These are phyloP conservation scores for Amanita pallidorosea DNA, from an alignment of 768 basidiomycete species.

Conservation along the genomic window DNA sequence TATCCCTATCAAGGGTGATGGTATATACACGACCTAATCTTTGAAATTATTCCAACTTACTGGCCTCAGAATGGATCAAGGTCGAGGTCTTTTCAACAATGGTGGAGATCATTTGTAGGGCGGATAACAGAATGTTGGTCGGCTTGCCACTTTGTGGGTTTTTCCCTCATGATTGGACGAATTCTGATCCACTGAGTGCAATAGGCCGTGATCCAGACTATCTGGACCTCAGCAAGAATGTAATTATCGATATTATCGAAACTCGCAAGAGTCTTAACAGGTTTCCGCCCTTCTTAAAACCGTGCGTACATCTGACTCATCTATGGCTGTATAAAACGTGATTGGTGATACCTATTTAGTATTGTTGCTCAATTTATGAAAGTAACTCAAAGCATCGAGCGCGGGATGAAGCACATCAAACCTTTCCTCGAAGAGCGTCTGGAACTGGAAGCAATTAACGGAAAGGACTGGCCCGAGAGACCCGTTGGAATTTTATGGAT, in stretches of 20 bases:
- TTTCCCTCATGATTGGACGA: no score
- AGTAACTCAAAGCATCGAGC: slow-evolving; percentile 3
- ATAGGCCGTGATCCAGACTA: slow-evolving; percentile 15
- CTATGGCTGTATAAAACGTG: not conserved
- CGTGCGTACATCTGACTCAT: slow-evolving; percentile 8
- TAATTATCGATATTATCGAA: slow-evolving; percentile 9
- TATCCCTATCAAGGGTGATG: slow-evolving; percentile 4
- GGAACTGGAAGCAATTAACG: slow-evolving; percentile 13
- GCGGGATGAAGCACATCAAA: slow-evolving; percentile 13
- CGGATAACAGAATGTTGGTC: slow-evolving; percentile 14
- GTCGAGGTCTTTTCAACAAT: no score
- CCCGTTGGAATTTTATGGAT: slow-evolving; percentile 13
- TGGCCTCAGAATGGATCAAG: no score
- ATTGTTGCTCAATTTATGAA: slow-evolving; percentile 9
- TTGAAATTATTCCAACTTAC: not conserved
- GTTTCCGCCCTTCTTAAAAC: slow-evolving; percentile 15
- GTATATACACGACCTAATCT: not conserved
- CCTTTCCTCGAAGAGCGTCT: slow-evolving; percentile 17
- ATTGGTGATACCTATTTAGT: slow-evolving; percentile 3
- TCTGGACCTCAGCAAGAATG: slow-evolving; percentile 9
- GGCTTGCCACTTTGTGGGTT: slow-evolving; percentile 16
- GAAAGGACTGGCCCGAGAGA: slow-evolving; percentile 19
- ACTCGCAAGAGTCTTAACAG: slow-evolving; percentile 12
- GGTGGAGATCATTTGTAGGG: slow-evolving; percentile 14
- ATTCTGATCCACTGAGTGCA: not conserved